Evolutionary conservation across 2,329 filamentous ascomycete species (phyloP), one percentile per base, ranked within the genome.

Genomic region (Colletotrichum higginsianum): DNA sequence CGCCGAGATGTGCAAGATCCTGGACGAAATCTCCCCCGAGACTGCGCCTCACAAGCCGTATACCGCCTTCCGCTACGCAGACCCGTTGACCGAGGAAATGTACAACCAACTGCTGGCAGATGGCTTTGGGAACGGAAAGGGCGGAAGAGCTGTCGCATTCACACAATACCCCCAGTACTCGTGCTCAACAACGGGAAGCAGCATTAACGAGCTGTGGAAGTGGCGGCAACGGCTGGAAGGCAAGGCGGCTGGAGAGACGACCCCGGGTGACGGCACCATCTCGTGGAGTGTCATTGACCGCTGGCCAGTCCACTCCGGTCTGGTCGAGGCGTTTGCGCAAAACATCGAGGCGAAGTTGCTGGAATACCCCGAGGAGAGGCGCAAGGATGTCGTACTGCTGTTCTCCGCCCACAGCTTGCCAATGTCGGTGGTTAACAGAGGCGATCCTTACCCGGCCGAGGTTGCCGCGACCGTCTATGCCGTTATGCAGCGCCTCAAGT

Each of bases 81-180:
- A 95, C 73, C 96, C 96, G 1, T 83, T 99, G 79, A 99, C 96
- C 2, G 96, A 98, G 84, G 91, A 97, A 76, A 98, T 95, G 90
- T 98, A 99, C 81, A 87, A 89, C 65, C 89, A 90, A 77, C 83
- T 99, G 74, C 84, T 99, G 30, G 91, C 90, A 9, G 96, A 99
- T 80, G 96, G 96, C 0, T 98, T 98, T 79, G 96, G 95, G 13
- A 90, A 91, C 64, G 95, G 96, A 5, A 94, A 91, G 72, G 95
- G 95, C n/a, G 96, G 96, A 3, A 90, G 96, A 70, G 96, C 97
- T 2, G 95, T 99, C 5, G 96, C 96, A 1, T 99, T 99, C 79
- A 98, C 96, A 38, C 96, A 99, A 82, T 99, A 99, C 78, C 96
- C 96, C 2, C 96, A 99, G 81, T 99, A 99, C 83, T 98, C 94